These are phyloP conservation scores for Litsea cubeba DNA, from an alignment of 164 flowering plant genomes.

Conservation along the genomic window DNA sequence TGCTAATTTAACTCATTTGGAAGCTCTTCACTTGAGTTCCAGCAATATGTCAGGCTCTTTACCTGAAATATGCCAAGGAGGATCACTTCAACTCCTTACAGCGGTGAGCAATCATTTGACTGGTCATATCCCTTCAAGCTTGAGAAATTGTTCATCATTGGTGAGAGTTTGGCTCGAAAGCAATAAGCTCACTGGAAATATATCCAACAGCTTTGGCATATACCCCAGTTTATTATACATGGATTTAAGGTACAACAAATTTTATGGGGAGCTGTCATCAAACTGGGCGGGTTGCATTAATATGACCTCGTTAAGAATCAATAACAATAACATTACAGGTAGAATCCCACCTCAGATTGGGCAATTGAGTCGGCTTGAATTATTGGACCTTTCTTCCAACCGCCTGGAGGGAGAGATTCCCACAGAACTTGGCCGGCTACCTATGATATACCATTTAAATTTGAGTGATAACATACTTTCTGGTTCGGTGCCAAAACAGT, in stretches of 20 bases:
- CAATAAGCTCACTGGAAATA: too few species aligned
- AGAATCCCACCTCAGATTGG: not conserved
- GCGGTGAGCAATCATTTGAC: too few species aligned
- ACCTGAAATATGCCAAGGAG: too few species aligned
- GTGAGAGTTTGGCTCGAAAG: rapidly evolving
- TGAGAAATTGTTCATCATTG: too few species aligned
- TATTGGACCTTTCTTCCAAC: not conserved
- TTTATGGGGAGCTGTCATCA: slow-evolving; percentile 4
- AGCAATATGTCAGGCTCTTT: too few species aligned
- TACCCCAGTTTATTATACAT: not conserved
- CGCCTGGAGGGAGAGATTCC: slow-evolving; percentile 4
- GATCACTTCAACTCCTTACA: too few species aligned
- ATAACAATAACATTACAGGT: not conserved
- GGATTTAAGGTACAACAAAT: not conserved
- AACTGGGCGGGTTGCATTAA: not conserved
- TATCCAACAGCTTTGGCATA: too few species aligned
- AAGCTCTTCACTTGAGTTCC: too few species aligned
- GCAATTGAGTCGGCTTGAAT: not conserved
- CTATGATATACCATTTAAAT: not conserved
- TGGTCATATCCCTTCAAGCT: too few species aligned
- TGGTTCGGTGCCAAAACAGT: not conserved
- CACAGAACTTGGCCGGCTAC: not conserved
- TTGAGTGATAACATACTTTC: not conserved
- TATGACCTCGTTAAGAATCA: not conserved
- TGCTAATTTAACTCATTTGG: too few species aligned